Percentiles rank a stretch among this genome's conserved stretches.
Conservation (phyloP, 2,329 filamentous ascomycete species). For the Fusarium sp. region DNA sequence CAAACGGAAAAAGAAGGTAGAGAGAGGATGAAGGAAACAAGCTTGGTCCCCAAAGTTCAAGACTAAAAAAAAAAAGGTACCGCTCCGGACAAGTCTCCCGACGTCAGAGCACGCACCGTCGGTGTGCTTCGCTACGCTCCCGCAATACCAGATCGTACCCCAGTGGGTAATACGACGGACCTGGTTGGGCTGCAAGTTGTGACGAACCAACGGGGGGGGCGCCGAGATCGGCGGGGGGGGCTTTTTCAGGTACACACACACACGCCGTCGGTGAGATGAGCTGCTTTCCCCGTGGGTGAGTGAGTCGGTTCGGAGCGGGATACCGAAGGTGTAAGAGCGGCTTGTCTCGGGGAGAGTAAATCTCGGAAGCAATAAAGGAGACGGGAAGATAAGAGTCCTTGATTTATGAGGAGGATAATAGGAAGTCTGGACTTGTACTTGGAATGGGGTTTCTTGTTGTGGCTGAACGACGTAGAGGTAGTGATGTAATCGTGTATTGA, state of each 20-base stretch:
- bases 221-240: constrained; percentile 28
- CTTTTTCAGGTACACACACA: neutral
- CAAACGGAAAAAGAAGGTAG: neutral
- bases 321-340: constrained; percentile 21
- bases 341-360: constrained; percentile 15
- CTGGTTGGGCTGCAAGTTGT: constrained; percentile 27
- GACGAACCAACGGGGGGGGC: neutral
- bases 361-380: neutral
- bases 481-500: neutral
- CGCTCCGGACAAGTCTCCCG: constrained; percentile 1
- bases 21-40: neutral
- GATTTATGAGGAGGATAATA: neutral
- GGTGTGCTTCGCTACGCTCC: constrained; percentile 2
- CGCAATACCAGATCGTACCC: constrained; percentile 12
- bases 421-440: neutral
- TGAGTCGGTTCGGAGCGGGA: constrained; percentile 17
- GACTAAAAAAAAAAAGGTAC: neutral
- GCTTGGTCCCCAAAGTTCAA: neutral
- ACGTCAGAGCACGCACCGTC: neutral
- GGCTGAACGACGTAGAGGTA: neutral
- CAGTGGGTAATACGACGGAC: constrained; percentile 25
- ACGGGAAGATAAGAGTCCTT: neutral
- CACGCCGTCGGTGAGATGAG: neutral
- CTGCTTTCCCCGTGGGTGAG: neutral
- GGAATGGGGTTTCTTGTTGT: neutral